These are phyloP conservation scores for Candida sojae DNA, from an alignment of 1,139 yeast genomes.

Conservation along the genomic window DNA sequence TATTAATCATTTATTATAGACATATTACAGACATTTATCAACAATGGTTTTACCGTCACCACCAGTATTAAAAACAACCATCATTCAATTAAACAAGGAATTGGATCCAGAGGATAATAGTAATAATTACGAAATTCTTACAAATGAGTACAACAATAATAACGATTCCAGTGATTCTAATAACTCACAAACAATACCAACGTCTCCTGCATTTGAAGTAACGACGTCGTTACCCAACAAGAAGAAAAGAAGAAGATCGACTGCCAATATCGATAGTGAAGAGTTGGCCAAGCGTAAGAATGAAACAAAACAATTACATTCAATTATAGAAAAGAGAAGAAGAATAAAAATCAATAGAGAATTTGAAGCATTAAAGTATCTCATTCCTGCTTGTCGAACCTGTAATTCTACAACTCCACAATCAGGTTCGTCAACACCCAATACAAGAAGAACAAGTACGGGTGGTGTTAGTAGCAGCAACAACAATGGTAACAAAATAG, in stretches of 20 bases:
- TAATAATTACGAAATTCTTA: slow-evolving; percentile 42
- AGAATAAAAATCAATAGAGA: slow-evolving; percentile 79
- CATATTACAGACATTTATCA: no score
- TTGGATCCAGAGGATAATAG: slow-evolving; percentile 41
- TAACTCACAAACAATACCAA: slow-evolving; percentile 3
- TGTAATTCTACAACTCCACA: slow-evolving; percentile 12
- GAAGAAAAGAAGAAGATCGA: slow-evolving; percentile 50
- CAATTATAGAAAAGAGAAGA: slow-evolving; percentile 78
- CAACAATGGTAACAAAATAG: slow-evolving; percentile 42
- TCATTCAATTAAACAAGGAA: slow-evolving; percentile 57
- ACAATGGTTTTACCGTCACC: slow-evolving; percentile 48
- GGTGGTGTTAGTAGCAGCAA: slow-evolving; percentile 12
- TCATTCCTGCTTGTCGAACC: slow-evolving; percentile 71
- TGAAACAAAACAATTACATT: slow-evolving; percentile 67
- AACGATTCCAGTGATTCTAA: not conserved
- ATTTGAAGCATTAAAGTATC: slow-evolving; percentile 74
- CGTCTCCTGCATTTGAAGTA: slow-evolving; percentile 11
- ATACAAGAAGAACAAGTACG: slow-evolving; percentile 10
- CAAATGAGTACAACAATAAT: slow-evolving; percentile 30
- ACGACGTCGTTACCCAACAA: slow-evolving; percentile 18
- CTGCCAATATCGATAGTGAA: slow-evolving; percentile 48
- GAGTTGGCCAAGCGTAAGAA: slow-evolving; percentile 56
- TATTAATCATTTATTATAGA: no score
- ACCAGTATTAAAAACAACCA: slow-evolving; percentile 63
- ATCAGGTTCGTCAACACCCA: slow-evolving; percentile 10